These are phyloP conservation scores for Skeletonema marinoi DNA, from an alignment of 108 stramenopile genomes.

Conservation along the genomic window DNA sequence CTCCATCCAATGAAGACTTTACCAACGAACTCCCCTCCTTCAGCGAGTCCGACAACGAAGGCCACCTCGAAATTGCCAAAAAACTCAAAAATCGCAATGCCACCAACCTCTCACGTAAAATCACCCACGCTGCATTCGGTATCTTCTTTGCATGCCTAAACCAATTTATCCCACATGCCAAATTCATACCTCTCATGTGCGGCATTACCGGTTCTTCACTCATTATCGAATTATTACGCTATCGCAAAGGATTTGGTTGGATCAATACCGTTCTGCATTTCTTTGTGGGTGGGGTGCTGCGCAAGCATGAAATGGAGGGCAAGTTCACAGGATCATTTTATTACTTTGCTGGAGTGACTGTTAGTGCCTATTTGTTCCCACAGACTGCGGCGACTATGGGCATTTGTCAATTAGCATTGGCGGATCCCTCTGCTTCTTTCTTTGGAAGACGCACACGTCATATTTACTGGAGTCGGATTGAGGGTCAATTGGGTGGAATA, in stretches of 20 bases:
- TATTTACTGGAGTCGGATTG: slow-evolving; percentile 84
- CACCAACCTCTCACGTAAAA: slow-evolving; percentile 74
- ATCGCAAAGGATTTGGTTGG: slow-evolving; percentile 80
- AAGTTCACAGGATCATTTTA: slow-evolving; percentile 87
- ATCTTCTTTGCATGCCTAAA: slow-evolving; percentile 77
- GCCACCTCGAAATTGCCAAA: slow-evolving; percentile 32
- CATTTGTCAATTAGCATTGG: slow-evolving; percentile 81
- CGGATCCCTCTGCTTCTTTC: slow-evolving; percentile 79
- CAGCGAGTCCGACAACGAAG: neutral
- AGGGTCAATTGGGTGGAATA: slow-evolving; percentile 75
- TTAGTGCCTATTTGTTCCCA: slow-evolving; percentile 64
- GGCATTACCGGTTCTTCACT: slow-evolving; percentile 48
- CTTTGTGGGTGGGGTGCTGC: slow-evolving; percentile 59
- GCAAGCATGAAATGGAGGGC: slow-evolving; percentile 90
- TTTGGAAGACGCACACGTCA: slow-evolving; percentile 80
- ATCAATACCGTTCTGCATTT: slow-evolving; percentile 72
- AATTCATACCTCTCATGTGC: slow-evolving; percentile 67
- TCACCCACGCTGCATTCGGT: slow-evolving; percentile 74
- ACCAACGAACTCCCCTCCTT: neutral
- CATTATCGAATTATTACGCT: slow-evolving; percentile 71
- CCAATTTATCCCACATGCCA: slow-evolving; percentile 66
- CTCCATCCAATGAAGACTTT: neutral
- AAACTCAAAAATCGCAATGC: slow-evolving; percentile 69
- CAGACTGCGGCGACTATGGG: slow-evolving; percentile 71
- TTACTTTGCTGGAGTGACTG: slow-evolving; percentile 80